Percentiles rank a stretch among this genome's conserved stretches.
These are phyloP conservation scores for Peniophora sp. DNA, from an alignment of 1,284 basidiomycete species.

Conservation along the genomic window DNA sequence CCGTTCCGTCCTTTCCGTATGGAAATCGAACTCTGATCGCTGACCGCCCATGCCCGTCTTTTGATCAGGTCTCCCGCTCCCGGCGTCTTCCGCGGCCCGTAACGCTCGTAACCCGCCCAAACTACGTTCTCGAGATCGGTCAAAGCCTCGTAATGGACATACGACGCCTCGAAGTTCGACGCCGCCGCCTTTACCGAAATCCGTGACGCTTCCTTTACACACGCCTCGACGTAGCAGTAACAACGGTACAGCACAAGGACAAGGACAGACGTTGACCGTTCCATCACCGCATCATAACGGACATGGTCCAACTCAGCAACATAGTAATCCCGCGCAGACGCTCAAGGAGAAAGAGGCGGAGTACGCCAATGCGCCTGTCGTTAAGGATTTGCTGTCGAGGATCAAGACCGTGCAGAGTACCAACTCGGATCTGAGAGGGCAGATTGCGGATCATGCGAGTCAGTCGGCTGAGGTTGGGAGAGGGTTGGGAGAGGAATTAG, in stretches of 20 bases:
- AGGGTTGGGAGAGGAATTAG: constrained; percentile 65
- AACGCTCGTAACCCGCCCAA: constrained; percentile 11
- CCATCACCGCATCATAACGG: constrained; percentile 14
- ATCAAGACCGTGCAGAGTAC: constrained; percentile 62
- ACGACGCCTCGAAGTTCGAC: constrained; percentile 46
- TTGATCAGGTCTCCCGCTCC: constrained; percentile 12
- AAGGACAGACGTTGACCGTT: constrained; percentile 21
- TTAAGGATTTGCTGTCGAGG: constrained; percentile 73
- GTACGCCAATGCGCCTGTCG: constrained; percentile 63
- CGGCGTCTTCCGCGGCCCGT: constrained; percentile 12
- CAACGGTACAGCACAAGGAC: too few relatives aligned
- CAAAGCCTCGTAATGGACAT: constrained; percentile 14
- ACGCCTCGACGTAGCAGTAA: constrained; percentile 26
- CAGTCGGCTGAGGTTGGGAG: constrained; percentile 56
- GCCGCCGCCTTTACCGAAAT: constrained; percentile 77
- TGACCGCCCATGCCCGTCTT: not conserved
- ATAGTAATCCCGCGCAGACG: not conserved
- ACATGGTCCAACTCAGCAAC: constrained; percentile 17
- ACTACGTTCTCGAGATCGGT: constrained; percentile 17
- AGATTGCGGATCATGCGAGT: constrained; percentile 64
- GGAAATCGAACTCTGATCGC: not conserved
- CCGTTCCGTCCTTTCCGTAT: not conserved
- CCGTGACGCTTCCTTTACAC: constrained; percentile 70
- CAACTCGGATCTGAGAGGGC: constrained; percentile 67
- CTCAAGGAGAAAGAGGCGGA: constrained; percentile 20